phyloP scores from a whole-genome alignment of 345 rosid genomes.

The Populus pruinosa region DNA sequence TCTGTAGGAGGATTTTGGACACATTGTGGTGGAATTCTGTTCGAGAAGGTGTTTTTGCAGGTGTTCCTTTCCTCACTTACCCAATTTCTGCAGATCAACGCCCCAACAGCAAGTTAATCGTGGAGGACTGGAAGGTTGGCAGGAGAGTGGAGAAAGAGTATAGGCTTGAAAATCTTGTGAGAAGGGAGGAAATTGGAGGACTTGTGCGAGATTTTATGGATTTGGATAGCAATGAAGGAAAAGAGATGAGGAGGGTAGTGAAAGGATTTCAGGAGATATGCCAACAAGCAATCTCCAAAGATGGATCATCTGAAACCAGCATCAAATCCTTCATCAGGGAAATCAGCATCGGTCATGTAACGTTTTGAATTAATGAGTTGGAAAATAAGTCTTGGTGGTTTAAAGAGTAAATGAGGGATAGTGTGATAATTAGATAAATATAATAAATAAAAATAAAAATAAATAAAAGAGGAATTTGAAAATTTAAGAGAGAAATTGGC shows the following conservation, averaged over 20 bases:
- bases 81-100: constrained; percentile 2
- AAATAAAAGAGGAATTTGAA: too few relatives aligned
- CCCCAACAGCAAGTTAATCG: not conserved
- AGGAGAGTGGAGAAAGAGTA: constrained; percentile 3
- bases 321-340: constrained; percentile 35
- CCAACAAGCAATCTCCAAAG: constrained; percentile 26
- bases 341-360: too few relatives aligned
- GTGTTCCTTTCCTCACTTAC: constrained; percentile 9
- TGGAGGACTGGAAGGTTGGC: constrained; percentile 18
- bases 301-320: constrained; percentile 39
- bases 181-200: constrained; percentile 27
- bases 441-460: too few relatives aligned
- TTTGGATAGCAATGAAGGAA: constrained; percentile 21
- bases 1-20: constrained; percentile 19
- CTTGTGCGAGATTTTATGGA: constrained; percentile 20
- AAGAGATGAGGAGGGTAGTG: constrained; percentile 32
- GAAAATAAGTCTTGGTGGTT: too few relatives aligned
- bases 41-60: constrained; percentile 2
- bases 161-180: constrained; percentile 16
- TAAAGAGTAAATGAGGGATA: too few relatives aligned
- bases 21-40: constrained; percentile 13
- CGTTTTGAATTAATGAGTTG: too few relatives aligned
- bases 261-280: constrained; percentile 25
- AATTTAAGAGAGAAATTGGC: too few relatives aligned
- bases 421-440: too few relatives aligned